Percentiles rank a stretch among this genome's conserved stretches.
Evolutionary conservation across 2,329 filamentous ascomycete species (phyloP).

Genomic region (Cercospora nicotianae): DNA sequence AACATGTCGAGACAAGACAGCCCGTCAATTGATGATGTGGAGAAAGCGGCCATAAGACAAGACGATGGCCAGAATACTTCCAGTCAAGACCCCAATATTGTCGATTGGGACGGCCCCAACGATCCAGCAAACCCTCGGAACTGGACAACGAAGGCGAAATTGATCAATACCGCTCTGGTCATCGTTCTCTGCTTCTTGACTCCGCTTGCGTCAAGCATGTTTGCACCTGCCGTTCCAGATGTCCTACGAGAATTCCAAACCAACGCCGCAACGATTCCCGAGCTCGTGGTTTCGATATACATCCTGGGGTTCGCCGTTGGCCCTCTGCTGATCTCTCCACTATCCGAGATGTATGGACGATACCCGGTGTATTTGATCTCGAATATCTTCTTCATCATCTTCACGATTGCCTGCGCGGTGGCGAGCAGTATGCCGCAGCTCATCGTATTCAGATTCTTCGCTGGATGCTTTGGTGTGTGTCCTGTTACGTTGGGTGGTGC

Average conservation of each 20-base stretch:
- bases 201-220: constrained; percentile 59
- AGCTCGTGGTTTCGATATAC: constrained; percentile 66
- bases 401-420: constrained; percentile 35
- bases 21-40: constrained; percentile 1
- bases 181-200: constrained; percentile 52
- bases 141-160: constrained; percentile 53
- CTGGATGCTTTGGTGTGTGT: constrained; percentile 53
- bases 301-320: constrained; percentile 51
- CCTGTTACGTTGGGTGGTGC: constrained; percentile 36
- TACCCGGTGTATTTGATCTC: constrained; percentile 32
- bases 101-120: constrained; percentile 59
- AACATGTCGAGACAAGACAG: constrained; percentile 3
- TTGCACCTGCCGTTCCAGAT: constrained; percentile 64
- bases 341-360: constrained; percentile 38
- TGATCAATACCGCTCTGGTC: constrained; percentile 47
- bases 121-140: constrained; percentile 58
- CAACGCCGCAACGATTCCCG: constrained; percentile 53
- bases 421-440: constrained; percentile 29
- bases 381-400: constrained; percentile 36
- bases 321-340: constrained; percentile 43
- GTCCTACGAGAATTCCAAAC: constrained; percentile 62
- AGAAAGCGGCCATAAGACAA: constrained; percentile 3
- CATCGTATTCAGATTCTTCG: constrained; percentile 36
- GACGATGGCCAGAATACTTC: not conserved
- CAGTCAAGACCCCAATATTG: constrained; percentile 45